A percentile compares a stretch with the other conserved stretches of the same genome.
These are phyloP conservation scores for Pythium volutum DNA, from an alignment of 352 stramenopile species.

Conservation along the genomic window DNA sequence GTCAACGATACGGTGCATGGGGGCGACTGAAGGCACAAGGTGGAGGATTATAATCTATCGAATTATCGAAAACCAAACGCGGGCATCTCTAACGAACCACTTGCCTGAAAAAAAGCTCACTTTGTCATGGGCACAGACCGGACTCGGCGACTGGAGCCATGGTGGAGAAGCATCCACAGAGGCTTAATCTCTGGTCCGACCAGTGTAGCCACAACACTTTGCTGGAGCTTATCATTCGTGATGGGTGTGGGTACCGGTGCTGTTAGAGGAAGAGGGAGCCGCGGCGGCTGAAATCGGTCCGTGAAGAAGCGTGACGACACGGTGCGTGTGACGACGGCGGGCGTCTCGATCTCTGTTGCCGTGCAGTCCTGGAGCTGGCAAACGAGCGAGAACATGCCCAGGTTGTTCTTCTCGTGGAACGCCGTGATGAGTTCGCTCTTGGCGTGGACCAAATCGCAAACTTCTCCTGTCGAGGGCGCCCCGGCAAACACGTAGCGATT, in stretches of 20 bases:
- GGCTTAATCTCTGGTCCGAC: slow-evolving; percentile 14
- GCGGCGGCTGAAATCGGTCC: not conserved
- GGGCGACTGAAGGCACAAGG: not conserved
- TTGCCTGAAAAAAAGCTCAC: not conserved
- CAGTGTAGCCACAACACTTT: not conserved
- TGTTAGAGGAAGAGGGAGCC: not conserved
- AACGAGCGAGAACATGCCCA: slow-evolving; percentile 17
- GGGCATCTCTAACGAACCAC: no score
- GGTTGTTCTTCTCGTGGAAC: slow-evolving; percentile 27
- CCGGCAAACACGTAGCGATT: slow-evolving; percentile 60
- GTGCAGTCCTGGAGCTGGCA: slow-evolving; percentile 19
- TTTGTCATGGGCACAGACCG: slow-evolving; percentile 17
- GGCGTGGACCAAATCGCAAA: slow-evolving; percentile 19
- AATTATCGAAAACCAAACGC: no score
- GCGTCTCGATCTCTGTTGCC: not conserved
- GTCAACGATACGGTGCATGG: not conserved
- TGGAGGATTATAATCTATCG: not conserved
- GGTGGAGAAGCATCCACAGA: slow-evolving; percentile 22
- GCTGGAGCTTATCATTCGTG: not conserved
- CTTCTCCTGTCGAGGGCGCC: slow-evolving; percentile 2
- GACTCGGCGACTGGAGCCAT: slow-evolving; percentile 19
- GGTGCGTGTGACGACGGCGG: not conserved
- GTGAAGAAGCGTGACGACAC: not conserved
- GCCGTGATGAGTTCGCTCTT: slow-evolving; percentile 35
- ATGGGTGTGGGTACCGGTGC: not conserved